Evolutionary conservation across 805 yeast genomes (phyloP), one percentile per base, ranked within the genome.

Genomic region (Yamadazyma takamatsuzukensis): DNA sequence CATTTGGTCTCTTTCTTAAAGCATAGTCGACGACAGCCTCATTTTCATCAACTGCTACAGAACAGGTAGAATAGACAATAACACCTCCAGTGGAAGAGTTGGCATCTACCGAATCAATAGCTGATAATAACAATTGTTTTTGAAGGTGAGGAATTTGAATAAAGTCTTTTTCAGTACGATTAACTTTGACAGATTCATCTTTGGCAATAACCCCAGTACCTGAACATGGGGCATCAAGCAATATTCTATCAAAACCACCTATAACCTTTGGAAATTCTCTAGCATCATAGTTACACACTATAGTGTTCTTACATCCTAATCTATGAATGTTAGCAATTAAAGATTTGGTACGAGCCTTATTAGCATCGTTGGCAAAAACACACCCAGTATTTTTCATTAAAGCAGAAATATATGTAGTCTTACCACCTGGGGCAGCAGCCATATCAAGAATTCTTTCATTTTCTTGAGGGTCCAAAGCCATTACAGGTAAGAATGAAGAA

Each of bases 341-440:
- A 13, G 96, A 85, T 68, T 90, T 90, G 19, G 97, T 90, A 68
- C 99, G 82, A 15, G 95, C 85, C 59, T 90, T 93, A 68, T 88
- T 93, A 37, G 96, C 81, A 66, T 93, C 99, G 61, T 93, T 93
- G 33, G 99, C 99, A 59, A 93, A 89, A 15, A 93, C 85, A 59
- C 90, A 80, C 17, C 99, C 99, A 1, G 98, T 93, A 61, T 93
- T 93, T 56, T 93, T 93, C 97, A 93, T 93, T 65, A 90, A 62
- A 1, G 99, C 97, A 22, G 95, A 78, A 33, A 90, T 77, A 57
- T 87, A 89, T 2, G 98, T 90, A 14, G 97, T 87, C 57, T 90
- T 90, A 64, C 98, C 98, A 68, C 98, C 98, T 45, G 98, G 98
- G 18, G 98, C 97, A 40, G 98, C 95, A 29, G 98, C 97, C 99